Evolutionary conservation across 495 filamentous ascomycete genomes (phyloP), one percentile per base, ranked within the genome.

Genomic region (Penicillium alfredii): DNA sequence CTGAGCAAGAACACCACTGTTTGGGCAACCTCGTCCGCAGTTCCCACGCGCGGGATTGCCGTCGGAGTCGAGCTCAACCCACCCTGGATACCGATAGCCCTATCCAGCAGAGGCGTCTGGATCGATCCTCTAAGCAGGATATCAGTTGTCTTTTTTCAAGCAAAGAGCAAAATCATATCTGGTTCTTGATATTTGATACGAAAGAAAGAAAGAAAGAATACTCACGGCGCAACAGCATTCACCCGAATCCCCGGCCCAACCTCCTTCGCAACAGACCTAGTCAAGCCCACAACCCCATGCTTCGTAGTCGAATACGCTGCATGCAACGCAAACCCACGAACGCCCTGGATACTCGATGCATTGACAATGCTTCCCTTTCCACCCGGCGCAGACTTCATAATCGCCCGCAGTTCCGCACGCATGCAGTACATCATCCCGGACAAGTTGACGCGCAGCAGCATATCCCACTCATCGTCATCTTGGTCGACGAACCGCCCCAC

Each of bases 231-330:
- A 34, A 78, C 65, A 3, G 68, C 63, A 56, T 84, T 84, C 16
- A 82, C 68, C 35, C 79, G 57, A 40, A 82, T 69, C 12, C 57
- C 61, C 29, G 61, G 68, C 7, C 75, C 75, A 30, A 67, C 70
- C 52, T 82, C 77, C 36, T 68, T 72, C 2, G 79, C 77, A 11
- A 76, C 76, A 7, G 62, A 60, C 42, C 57, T 70, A 8, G 75
- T 79, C 45, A 84, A 50, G 10, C 76, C 80, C 26, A 79, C 56
- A 24, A 84, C 68, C 8, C 68, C 78, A 51, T 75, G 68, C 56
- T 81, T 81, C 16, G 65, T 73, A 7, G 74, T 65, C 32, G 63
- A 63, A 55, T 82, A 82, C 16, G 73, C 68, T 5, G 61, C 65
- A 51, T 64, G 56, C 15, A 64, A 60, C 7, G 65, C 30, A 45